phyloP scores from a whole-genome alignment of 768 basidiomycete species.

The Rubroboletus satanas region DNA sequence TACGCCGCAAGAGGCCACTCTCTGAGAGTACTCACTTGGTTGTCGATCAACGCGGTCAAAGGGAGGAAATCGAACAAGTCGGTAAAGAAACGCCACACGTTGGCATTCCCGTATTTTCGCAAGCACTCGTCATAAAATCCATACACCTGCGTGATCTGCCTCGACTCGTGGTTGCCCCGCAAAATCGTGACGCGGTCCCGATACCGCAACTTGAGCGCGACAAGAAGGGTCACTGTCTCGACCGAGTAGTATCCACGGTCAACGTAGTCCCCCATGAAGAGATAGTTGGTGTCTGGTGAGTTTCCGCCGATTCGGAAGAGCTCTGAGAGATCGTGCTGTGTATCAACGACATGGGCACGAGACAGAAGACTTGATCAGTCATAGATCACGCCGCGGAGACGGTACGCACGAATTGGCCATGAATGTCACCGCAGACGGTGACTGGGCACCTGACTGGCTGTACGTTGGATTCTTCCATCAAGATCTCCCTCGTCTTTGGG shows the following conservation, averaged over 20 bases:
- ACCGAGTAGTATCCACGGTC: constrained; percentile 99
- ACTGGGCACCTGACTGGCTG: constrained; percentile 98
- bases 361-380: constrained; percentile 21
- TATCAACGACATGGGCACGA: constrained; percentile 1
- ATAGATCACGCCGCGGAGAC: constrained; percentile 17
- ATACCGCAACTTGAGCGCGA: constrained; percentile 96
- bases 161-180: constrained; percentile 96
- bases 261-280: constrained; percentile 99
- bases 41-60: constrained; percentile 95
- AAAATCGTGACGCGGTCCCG: constrained; percentile 97
- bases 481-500: constrained; percentile 87
- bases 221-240: constrained; percentile 95
- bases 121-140: constrained; percentile 99
- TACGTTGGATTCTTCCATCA: constrained; percentile 99
- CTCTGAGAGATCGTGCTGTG: constrained; percentile 97
- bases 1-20: constrained; percentile 1
- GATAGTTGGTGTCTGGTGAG: constrained; percentile 98
- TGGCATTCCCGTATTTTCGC: constrained; percentile 99
- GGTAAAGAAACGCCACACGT: constrained; percentile 99
- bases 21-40: constrained; percentile 71
- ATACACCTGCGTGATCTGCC: constrained; percentile 99
- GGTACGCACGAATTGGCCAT: constrained; percentile 95
- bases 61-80: constrained; percentile 98
- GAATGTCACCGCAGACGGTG: constrained; percentile 99
- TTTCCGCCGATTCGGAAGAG: constrained; percentile 98